These are phyloP conservation scores for Hyphopichia khmerensis DNA, from an alignment of 1,139 yeast species.

Conservation along the genomic window DNA sequence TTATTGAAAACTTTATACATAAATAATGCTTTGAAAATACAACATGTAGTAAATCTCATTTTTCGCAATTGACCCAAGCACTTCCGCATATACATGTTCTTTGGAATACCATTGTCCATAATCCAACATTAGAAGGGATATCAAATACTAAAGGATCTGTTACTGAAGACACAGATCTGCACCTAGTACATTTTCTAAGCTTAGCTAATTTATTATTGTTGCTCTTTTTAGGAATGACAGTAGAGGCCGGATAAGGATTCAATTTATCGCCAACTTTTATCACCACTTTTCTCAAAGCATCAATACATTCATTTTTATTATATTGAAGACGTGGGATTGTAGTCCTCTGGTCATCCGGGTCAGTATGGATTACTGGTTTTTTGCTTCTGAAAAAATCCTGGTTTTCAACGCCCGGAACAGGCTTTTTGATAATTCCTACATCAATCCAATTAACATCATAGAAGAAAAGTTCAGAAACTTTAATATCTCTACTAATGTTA, in stretches of 20 bases:
- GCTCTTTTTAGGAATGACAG: conserved; percentile 13
- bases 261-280: conserved; percentile 18
- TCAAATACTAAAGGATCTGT: conserved; percentile 47
- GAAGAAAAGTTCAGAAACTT: conserved; percentile 55
- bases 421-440: conserved; percentile 31
- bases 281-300: conserved; percentile 46
- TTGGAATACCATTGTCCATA: conserved; percentile 75
- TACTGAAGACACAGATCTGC: conserved; percentile 60
- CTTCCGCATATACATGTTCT: conserved; percentile 82
- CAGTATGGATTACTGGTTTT: conserved; percentile 6
- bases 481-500: conserved; percentile 37
- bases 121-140: conserved; percentile 37
- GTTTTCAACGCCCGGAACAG: not conserved
- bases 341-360: conserved; percentile 7
- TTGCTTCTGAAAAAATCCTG: not conserved
- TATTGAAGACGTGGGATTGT: conserved; percentile 22
- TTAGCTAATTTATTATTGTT: conserved; percentile 8
- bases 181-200: conserved; percentile 60
- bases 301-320: conserved; percentile 30
- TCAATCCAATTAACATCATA: conserved; percentile 73
- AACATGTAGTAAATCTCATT: not conserved
- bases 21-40: no score
- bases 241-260: conserved; percentile 20
- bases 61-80: conserved; percentile 52
- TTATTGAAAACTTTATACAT: no score